A percentile compares a stretch with the other conserved stretches of the same genome.
Evolutionary conservation across 305 asterid species (phyloP).

Genomic region (Rubia tinctorum): DNA sequence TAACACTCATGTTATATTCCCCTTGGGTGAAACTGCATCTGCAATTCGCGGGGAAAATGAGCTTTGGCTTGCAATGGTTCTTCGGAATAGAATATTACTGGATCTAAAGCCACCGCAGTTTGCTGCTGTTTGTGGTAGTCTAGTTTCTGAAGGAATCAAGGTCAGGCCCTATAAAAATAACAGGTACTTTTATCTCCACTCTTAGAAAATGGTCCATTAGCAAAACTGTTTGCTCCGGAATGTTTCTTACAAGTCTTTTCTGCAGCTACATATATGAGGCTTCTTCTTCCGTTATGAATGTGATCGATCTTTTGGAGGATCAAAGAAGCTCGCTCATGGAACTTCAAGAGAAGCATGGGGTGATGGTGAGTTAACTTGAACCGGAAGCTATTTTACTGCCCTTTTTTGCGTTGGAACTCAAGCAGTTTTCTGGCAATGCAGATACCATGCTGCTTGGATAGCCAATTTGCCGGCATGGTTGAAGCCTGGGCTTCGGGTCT

Average conservation of each 20-base stretch:
- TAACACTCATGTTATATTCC: conserved; percentile 74
- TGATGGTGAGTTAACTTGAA: conserved; percentile 47
- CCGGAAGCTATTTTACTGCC: background rate
- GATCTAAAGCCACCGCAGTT: conserved; percentile 95
- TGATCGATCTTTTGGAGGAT: conserved; percentile 62
- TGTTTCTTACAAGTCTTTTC: conserved; percentile 13
- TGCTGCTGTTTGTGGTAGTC: conserved; percentile 93
- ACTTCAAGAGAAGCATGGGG: conserved; percentile 93
- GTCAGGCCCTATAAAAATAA: conserved; percentile 88
- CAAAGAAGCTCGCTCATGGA: conserved; percentile 66
- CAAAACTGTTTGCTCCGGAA: conserved; percentile 2
- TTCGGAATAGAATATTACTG: conserved; percentile 74
- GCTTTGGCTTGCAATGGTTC: conserved; percentile 96
- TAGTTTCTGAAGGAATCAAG: conserved; percentile 95
- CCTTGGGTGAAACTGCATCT: conserved; percentile 99
- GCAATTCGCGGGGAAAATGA: conserved; percentile 98
- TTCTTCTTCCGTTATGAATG: conserved; percentile 67
- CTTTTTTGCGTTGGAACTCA: background rate
- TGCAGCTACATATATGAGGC: conserved; percentile 90
- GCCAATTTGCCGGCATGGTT: conserved; percentile 93
- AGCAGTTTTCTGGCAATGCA: conserved; percentile 21
- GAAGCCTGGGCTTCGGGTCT: conserved; percentile 99
- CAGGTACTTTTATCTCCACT: conserved; percentile 39
- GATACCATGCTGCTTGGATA: conserved; percentile 95
- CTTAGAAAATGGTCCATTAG: background rate